Conservation (phyloP, 2,329 filamentous ascomycete genomes). For the Canariomyces notabilis region DNA sequence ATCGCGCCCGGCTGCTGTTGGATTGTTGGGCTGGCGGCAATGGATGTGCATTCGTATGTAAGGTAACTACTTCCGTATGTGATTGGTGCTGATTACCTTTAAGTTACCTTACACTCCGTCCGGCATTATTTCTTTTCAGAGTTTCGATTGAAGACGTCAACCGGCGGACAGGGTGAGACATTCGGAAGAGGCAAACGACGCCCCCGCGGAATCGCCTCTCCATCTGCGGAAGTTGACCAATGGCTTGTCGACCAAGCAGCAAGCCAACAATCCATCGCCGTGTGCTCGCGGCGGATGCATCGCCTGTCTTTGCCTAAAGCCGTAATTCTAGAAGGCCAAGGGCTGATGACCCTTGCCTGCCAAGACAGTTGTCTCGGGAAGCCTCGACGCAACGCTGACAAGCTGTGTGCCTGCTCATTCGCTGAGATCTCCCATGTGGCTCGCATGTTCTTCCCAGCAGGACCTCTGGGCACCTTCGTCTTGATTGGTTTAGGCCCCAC, state of each 20-base stretch:
- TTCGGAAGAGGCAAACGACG: background rate
- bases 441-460: constrained; percentile 1
- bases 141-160: background rate
- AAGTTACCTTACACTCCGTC: no score
- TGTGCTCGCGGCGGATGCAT: background rate
- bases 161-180: background rate
- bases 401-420: background rate
- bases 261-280: background rate
- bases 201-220: background rate
- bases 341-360: constrained; percentile 3
- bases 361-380: constrained; percentile 9
- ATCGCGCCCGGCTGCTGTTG: background rate
- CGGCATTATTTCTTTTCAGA: no score
- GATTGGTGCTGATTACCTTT: no score
- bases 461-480: background rate
- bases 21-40: no score
- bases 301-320: constrained; percentile 4
- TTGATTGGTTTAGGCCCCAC: constrained; percentile 7
- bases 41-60: no score
- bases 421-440: background rate
- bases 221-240: background rate
- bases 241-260: constrained; percentile 4
- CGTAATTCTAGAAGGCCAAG: constrained; percentile 11
- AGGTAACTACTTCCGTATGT: no score
- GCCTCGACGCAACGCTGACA: constrained; percentile 6